Conservation (phyloP, 179 eudicot genomes). For the Beta macrorhiza region DNA sequence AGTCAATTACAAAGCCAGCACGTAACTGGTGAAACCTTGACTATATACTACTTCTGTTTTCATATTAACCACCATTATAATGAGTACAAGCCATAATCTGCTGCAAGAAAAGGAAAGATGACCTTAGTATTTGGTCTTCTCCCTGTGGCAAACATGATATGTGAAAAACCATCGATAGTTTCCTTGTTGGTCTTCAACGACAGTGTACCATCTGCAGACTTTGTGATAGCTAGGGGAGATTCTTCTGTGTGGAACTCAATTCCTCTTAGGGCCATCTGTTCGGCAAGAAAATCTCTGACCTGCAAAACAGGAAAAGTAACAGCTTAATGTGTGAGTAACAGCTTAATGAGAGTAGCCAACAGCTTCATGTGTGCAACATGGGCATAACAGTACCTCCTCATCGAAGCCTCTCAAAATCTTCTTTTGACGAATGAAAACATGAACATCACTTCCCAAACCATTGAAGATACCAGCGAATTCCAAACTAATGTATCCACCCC, state of each 20-base stretch:
- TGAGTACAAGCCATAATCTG: background rate
- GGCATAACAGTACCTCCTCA: slow-evolving; percentile 68
- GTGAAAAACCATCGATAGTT: slow-evolving; percentile 82
- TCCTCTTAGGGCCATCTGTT: slow-evolving; percentile 88
- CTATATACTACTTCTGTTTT: background rate
- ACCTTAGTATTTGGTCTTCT: slow-evolving; percentile 95
- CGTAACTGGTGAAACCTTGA: background rate
- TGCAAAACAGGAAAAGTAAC: slow-evolving; percentile 31
- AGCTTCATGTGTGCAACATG: slow-evolving; percentile 2
- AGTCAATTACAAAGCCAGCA: slow-evolving; percentile 3
- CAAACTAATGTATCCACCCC: slow-evolving; percentile 95
- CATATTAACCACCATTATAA: slow-evolving; percentile 1
- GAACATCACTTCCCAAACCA: slow-evolving; percentile 83
- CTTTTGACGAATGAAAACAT: slow-evolving; percentile 88
- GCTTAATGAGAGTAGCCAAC: slow-evolving; percentile 4
- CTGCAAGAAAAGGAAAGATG: slow-evolving; percentile 11
- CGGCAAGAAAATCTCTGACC: slow-evolving; percentile 88
- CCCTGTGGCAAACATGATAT: slow-evolving; percentile 97
- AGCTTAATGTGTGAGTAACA: background rate
- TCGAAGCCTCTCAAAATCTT: slow-evolving; percentile 90
- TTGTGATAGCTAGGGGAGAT: slow-evolving; percentile 73
- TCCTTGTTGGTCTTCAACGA: slow-evolving; percentile 85
- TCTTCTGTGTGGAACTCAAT: slow-evolving; percentile 90
- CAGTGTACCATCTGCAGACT: slow-evolving; percentile 73
- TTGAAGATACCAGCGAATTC: slow-evolving; percentile 99